Base-by-base conservation (phyloP, 2,329 filamentous ascomycete genomes). In the Aspergillus flavus region DNA sequence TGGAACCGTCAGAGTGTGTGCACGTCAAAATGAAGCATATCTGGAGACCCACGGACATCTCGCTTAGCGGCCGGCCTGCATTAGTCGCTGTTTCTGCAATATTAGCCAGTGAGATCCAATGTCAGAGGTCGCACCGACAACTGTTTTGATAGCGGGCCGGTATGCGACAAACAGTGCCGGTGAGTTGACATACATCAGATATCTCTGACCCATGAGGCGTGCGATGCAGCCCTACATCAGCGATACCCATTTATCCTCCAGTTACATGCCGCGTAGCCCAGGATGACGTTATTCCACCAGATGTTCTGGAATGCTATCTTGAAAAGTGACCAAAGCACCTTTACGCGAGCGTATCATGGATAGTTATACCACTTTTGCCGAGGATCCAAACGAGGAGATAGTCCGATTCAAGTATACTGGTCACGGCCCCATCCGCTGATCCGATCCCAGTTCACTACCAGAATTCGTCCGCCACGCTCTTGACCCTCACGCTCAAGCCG, bases 381-480 rank as follows among this genome's bases (percentile, higher is more conserved):
- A 52, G 11, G 6, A 28, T 21, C 28, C 16, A n/a, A 12, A 10
- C 34, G 4, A 26, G 23, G 7, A 16, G 5, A 39, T 19, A n/a
- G 52, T 28, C 5, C 14, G 52, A 11, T 32, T 54, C 52, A 52
- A 32, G 48, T n/a, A 36, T 55, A 55, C 30, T 55, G 32, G 16
- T 55, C 52, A 19, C n/a, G 52, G 1, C 64, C 64, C 64, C 64
- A 66, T 36, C 52, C 58, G n/a, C 57, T 54, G 16, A 66, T 59
- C 21, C 43, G 61, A 48, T 64, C 59, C 59, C 62, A 66, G 23
- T 54, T 56, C 43, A 62, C 59, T 19, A 66, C 53, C 23, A 64
- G 21, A 41, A 66, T 21, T 3, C 50, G 52, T 2, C 57, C 62
- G 21, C 64, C 61, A 43, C 63, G 61, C 45, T 64, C 41, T 9